A percentile compares a stretch with the other conserved stretches of the same genome.
phyloP scores from a whole-genome alignment of 179 eudicot genomes.

The Vitellaria paradoxa region DNA sequence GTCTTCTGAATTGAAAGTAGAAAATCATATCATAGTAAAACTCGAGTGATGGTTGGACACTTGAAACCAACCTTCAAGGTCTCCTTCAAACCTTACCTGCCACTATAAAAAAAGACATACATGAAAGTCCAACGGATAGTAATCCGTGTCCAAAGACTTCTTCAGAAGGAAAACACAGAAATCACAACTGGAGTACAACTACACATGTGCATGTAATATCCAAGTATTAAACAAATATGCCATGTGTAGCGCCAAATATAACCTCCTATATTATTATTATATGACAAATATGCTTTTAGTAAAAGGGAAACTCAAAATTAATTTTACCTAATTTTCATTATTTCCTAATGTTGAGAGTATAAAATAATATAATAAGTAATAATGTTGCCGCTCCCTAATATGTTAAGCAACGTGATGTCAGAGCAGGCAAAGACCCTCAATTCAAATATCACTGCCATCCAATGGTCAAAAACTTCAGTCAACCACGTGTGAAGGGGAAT shows the following conservation, averaged over 20 bases:
- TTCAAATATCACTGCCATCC: too few relatives aligned
- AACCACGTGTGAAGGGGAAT: too few relatives aligned
- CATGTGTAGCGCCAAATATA: neutral
- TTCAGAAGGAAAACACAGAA: neutral
- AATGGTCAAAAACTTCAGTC: too few relatives aligned
- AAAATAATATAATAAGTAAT: too few relatives aligned
- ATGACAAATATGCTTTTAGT: neutral
- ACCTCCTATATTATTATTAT: neutral
- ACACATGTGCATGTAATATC: neutral
- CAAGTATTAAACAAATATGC: neutral
- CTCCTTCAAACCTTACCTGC: neutral
- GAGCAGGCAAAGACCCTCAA: too few relatives aligned
- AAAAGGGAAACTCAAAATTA: too few relatives aligned
- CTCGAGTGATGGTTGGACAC: neutral
- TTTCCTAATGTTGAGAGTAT: neutral
- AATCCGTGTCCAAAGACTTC: too few relatives aligned
- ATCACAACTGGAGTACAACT: neutral
- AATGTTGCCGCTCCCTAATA: too few relatives aligned
- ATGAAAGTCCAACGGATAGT: too few relatives aligned
- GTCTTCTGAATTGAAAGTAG: neutral
- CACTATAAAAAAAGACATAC: too few relatives aligned
- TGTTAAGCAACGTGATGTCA: too few relatives aligned
- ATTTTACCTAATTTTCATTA: too few relatives aligned
- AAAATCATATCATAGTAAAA: constrained; percentile 5
- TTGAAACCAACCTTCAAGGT: neutral